These are phyloP conservation scores for Phytophthora pisi DNA, from an alignment of 352 stramenopile genomes.

Conservation along the genomic window DNA sequence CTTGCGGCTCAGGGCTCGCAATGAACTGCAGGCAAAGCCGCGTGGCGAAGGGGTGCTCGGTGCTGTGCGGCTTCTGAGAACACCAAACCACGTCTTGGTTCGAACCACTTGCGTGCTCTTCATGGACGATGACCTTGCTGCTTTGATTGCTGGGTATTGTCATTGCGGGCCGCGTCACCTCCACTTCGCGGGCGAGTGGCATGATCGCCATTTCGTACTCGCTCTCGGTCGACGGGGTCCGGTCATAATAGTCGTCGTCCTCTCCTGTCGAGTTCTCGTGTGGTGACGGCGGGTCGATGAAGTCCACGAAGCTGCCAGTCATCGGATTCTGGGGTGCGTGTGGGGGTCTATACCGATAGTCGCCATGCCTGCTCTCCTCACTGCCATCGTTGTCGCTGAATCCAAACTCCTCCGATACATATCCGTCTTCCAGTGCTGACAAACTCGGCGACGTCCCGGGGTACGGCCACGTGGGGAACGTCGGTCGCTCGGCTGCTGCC, in stretches of 20 bases:
- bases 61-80: conserved; percentile 11
- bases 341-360: conserved; percentile 7
- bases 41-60: conserved; percentile 19
- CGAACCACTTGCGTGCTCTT: conserved; percentile 5
- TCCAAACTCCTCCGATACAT: conserved; percentile 36
- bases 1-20: conserved; percentile 5
- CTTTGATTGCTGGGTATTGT: background rate
- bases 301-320: conserved; percentile 31
- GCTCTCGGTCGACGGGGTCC: conserved; percentile 21
- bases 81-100: conserved; percentile 11
- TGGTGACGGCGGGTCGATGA: conserved; percentile 27
- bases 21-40: conserved; percentile 17
- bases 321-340: conserved; percentile 7
- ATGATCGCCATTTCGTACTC: conserved; percentile 23
- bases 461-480: conserved; percentile 27
- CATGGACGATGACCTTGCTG: conserved; percentile 9
- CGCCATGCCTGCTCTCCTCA: conserved; percentile 14
- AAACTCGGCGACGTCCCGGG: conserved; percentile 23
- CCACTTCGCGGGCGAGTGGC: conserved; percentile 15
- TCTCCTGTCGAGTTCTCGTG: conserved; percentile 11
- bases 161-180: conserved; percentile 8
- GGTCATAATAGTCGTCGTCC: conserved; percentile 9
- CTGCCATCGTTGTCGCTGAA: conserved; percentile 33
- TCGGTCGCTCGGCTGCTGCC: conserved; percentile 32
- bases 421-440: conserved; percentile 27